Percentiles rank a stretch among this genome's conserved stretches.
phyloP scores from a whole-genome alignment of 495 filamentous ascomycete genomes.

The Lophiostoma macrostomum region DNA sequence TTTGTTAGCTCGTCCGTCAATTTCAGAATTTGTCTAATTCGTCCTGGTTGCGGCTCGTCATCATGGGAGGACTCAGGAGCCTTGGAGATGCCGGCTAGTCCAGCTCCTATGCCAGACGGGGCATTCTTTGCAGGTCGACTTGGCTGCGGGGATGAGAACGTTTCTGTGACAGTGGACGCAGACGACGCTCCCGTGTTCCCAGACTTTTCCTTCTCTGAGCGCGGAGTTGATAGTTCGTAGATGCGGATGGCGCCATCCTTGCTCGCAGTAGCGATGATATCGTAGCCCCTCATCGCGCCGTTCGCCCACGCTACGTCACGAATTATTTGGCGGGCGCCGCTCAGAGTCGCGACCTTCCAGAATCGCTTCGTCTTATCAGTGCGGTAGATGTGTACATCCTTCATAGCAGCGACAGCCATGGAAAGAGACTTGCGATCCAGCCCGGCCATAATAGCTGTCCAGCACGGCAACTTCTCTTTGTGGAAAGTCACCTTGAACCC shows the following conservation, averaged over 20 bases:
- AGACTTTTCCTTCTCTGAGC: conserved; percentile 14
- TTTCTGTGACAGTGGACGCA: conserved; percentile 4
- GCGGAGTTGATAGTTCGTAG: conserved; percentile 67
- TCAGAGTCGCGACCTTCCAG: conserved; percentile 73
- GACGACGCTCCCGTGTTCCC: conserved; percentile 20
- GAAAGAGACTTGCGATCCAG: conserved; percentile 69
- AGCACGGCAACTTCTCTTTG: conserved; percentile 75
- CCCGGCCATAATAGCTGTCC: conserved; percentile 69
- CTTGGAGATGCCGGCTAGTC: conserved; percentile 50
- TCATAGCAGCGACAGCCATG: conserved; percentile 80
- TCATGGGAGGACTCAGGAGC: conserved; percentile 7
- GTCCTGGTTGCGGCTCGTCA: conserved; percentile 33
- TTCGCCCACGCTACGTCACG: conserved; percentile 91
- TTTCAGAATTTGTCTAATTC: conserved; percentile 40
- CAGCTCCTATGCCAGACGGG: conserved; percentile 51
- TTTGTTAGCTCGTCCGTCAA: conserved; percentile 39
- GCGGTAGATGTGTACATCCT: conserved; percentile 73
- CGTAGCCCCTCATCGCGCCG: conserved; percentile 79
- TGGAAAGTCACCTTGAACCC: conserved; percentile 83
- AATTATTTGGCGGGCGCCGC: conserved; percentile 69
- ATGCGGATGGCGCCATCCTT: conserved; percentile 87
- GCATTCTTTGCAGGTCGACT: conserved; percentile 18
- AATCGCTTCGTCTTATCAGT: conserved; percentile 64
- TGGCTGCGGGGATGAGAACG: conserved; percentile 7
- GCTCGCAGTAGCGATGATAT: conserved; percentile 86